phyloP scores from a whole-genome alignment of 495 filamentous ascomycete genomes.

The Hypoxylon crocopeplum region DNA sequence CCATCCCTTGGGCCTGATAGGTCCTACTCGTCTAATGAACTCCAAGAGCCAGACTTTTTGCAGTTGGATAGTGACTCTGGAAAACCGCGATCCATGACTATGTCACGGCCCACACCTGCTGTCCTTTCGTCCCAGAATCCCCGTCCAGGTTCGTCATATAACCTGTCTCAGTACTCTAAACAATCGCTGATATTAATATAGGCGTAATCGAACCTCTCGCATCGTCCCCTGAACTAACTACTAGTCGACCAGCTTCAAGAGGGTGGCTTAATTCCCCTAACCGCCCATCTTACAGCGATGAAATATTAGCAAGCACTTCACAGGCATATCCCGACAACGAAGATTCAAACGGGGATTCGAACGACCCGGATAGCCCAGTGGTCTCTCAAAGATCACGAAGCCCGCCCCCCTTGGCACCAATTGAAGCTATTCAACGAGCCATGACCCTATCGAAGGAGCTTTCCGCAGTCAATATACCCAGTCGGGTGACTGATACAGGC shows the following conservation, averaged over 20 bases:
- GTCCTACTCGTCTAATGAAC: conserved; percentile 54
- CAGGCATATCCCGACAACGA: conserved; percentile 56
- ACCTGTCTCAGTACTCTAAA: not conserved
- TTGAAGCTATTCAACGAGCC: conserved; percentile 83
- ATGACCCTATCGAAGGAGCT: conserved; percentile 87
- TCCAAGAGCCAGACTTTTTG: conserved; percentile 85
- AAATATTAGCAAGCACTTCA: conserved; percentile 46
- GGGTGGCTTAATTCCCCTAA: conserved; percentile 48
- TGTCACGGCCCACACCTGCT: conserved; percentile 45
- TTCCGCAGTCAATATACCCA: conserved; percentile 87
- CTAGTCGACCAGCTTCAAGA: conserved; percentile 52
- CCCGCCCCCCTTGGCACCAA: conserved; percentile 74
- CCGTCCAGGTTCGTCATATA: conserved; percentile 36
- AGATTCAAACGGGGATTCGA: conserved; percentile 43
- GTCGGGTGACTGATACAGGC: conserved; percentile 88
- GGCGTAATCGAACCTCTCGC: conserved; percentile 69
- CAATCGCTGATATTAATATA: conserved; percentile 39
- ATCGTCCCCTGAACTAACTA: conserved; percentile 62
- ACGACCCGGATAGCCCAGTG: conserved; percentile 44
- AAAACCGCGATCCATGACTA: conserved; percentile 45
- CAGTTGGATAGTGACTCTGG: conserved; percentile 64
- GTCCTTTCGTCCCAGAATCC: conserved; percentile 38
- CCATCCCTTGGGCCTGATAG: conserved; percentile 69
- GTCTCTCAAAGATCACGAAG: conserved; percentile 68
- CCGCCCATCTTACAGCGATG: conserved; percentile 52